A percentile compares a stretch with the other conserved stretches of the same genome.
Evolutionary conservation across 345 rosid species (phyloP).

Genomic region (Kandelia obovata): DNA sequence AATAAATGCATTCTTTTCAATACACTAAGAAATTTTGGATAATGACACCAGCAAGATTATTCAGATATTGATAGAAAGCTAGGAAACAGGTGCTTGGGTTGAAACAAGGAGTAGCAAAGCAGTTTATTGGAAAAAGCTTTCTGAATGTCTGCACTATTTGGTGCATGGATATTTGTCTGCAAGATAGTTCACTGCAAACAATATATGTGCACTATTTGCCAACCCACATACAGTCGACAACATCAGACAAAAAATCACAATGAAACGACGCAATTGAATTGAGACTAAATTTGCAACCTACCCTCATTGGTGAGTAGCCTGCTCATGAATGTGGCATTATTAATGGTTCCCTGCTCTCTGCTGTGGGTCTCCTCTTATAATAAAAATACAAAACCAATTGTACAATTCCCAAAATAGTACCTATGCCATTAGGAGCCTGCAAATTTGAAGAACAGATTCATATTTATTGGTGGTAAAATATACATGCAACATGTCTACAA

Average conservation of each 20-base stretch:
- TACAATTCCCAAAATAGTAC: slow-evolving; percentile 64
- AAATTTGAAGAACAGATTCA: slow-evolving; percentile 16
- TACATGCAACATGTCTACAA: background rate
- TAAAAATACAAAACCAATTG: slow-evolving; percentile 63
- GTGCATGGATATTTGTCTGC: no score
- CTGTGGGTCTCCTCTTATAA: slow-evolving; percentile 37
- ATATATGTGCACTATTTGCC: background rate
- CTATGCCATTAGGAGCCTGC: slow-evolving; percentile 88
- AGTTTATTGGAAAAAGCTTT: background rate
- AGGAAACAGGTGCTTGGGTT: background rate
- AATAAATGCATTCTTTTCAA: no score
- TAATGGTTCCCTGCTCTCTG: slow-evolving; percentile 52
- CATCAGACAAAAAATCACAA: background rate
- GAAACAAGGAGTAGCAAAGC: background rate
- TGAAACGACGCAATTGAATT: background rate
- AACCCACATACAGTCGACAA: background rate
- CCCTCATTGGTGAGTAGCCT: background rate
- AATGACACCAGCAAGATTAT: no score
- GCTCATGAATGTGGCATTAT: slow-evolving; percentile 42
- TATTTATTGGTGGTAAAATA: background rate
- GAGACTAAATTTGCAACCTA: background rate
- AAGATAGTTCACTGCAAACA: background rate
- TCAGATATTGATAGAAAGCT: background rate
- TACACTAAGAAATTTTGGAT: no score
- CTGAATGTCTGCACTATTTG: background rate